Base-by-base conservation (phyloP, 345 rosid genomes). In the Bruguiera sexangula region DNA sequence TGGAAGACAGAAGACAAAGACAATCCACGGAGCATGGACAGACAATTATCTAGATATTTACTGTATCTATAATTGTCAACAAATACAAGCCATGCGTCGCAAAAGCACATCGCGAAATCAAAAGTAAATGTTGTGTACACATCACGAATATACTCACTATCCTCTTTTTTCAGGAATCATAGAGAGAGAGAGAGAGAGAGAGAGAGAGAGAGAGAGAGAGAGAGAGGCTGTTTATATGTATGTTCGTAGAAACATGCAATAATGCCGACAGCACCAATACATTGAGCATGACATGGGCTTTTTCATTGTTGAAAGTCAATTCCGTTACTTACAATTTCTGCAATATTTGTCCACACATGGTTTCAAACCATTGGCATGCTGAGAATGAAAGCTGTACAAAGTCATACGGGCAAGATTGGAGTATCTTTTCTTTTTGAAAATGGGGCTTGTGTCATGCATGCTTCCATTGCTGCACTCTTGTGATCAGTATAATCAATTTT, bases 221-320 rank as follows among this genome's bases (percentile, higher is more conserved):
- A 27, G 24, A 36, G 39, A 0, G 43, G 9, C 11, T 39, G 16
- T 9, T 39, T 11, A 18, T 22, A 20, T 22, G 50, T 29, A 1
- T 69, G 68, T 8, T 21, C 7, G 36, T 51, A 66, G 34, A 57
- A 61, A 72, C 67, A 69, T 64, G 59, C 68, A 59, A 75, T 60
- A 51, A 79, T 79, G 58, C 60, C 78, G 75, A 74, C 83, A 77
- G 37, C 75, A 69, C 26, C 72, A 74, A 27, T 48, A 64, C 24
- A 52, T 60, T 70, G 69, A 78, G 63, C 75, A 81, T 59, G 56
- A 71, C 52, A 22, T 61, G 8, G 6, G 60, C 16, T 56, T 75
- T 75, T 60, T 57, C 60, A 50, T 55, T 36, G 64, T 56, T 22
- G 16, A 68, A 80, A 77, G 84, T 77, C 82, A 83, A 80, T 66